These are phyloP conservation scores for Silene uniflora DNA, from an alignment of 148 eudicot species.

Conservation along the genomic window DNA sequence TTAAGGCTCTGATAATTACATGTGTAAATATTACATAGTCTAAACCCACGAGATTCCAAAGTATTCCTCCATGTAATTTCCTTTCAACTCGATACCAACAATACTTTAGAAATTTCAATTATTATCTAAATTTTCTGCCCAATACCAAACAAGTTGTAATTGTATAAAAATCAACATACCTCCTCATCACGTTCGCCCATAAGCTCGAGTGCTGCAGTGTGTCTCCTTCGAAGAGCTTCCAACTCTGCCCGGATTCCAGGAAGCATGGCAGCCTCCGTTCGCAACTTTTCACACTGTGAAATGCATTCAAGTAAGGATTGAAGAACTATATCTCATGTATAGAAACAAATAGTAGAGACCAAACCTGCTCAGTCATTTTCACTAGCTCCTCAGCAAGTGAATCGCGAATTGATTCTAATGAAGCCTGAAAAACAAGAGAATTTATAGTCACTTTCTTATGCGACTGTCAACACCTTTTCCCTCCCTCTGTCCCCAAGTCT, in stretches of 20 bases:
- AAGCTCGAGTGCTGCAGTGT: conserved; percentile 90
- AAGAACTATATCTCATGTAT: conserved; percentile 5
- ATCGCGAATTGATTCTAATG: conserved; percentile 90
- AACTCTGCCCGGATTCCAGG: conserved; percentile 90
- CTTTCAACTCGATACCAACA: no score
- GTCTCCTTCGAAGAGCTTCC: conserved; percentile 83
- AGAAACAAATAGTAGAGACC: conserved; percentile 14
- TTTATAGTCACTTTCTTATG: not conserved
- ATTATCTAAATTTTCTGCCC: not conserved
- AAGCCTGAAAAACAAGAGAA: conserved; percentile 47
- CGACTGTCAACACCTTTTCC: not conserved
- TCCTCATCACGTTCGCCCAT: conserved; percentile 99
- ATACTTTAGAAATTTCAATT: not conserved
- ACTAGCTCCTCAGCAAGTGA: conserved; percentile 98
- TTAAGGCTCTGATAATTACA: no score
- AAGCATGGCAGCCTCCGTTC: conserved; percentile 63
- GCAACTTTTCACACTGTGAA: conserved; percentile 83
- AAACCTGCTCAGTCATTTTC: conserved; percentile 88
- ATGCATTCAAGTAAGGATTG: conserved; percentile 3
- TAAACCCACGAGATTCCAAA: no score
- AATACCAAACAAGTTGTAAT: not conserved
- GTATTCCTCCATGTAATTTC: no score
- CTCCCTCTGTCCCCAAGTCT: not conserved
- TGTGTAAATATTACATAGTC: no score
- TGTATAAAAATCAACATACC: conserved; percentile 38